Percentiles rank a stretch among this genome's conserved stretches.
Conservation (phyloP, 495 filamentous ascomycete species). For the Pseudomonodictys pantanalensis region DNA sequence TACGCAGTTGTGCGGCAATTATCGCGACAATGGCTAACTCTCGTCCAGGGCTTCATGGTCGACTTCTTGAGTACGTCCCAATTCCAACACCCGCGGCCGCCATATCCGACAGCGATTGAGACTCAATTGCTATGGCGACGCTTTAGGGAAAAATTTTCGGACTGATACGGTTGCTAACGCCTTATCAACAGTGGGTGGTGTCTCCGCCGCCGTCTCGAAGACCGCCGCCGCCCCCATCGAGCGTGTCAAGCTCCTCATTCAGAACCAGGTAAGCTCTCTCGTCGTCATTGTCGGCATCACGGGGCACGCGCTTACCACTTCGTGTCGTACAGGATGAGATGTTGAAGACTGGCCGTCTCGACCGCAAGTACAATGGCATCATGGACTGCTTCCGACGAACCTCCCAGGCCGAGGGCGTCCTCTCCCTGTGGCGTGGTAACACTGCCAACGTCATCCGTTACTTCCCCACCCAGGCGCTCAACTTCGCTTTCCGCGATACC, state of each 20-base stretch:
- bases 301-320: constrained; percentile 5
- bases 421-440: constrained; percentile 98
- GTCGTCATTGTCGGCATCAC: neutral
- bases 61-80: constrained; percentile 94
- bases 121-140: constrained; percentile 2
- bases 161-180: constrained; percentile 38
- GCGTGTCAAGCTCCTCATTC: constrained; percentile 99
- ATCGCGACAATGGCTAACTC: constrained; percentile 30
- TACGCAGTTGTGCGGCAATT: constrained; percentile 27
- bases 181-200: constrained; percentile 84
- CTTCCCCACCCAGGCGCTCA: constrained; percentile 99
- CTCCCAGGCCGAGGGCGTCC: constrained; percentile 71
- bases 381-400: constrained; percentile 91
- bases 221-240: constrained; percentile 99
- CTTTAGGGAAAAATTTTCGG: constrained; percentile 28
- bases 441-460: constrained; percentile 99
- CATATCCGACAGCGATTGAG: constrained; percentile 18
- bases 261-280: constrained; percentile 89
- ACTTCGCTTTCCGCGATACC: constrained; percentile 99
- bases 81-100: constrained; percentile 6
- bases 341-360: constrained; percentile 96
- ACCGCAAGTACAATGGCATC: constrained; percentile 95
- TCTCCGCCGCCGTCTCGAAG: constrained; percentile 99
- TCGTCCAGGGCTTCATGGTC: constrained; percentile 63
- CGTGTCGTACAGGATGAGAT: constrained; percentile 83